Percentiles rank a stretch among this genome's conserved stretches.
phyloP scores from a whole-genome alignment of 75 land plant species.

The Cryptomeria japonica region DNA sequence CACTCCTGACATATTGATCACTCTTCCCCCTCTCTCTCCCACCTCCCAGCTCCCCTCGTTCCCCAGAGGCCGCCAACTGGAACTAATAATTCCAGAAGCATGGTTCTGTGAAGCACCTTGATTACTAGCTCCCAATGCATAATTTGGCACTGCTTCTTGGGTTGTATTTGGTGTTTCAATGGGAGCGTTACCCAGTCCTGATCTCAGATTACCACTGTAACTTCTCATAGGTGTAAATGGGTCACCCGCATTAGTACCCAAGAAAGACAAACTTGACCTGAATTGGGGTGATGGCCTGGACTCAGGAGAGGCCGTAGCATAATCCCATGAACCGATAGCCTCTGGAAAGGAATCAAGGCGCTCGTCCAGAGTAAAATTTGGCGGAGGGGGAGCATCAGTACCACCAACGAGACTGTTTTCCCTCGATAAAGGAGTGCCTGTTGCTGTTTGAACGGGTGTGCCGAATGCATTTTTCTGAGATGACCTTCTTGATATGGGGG shows the following conservation, averaged over 20 bases:
- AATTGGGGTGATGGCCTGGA: conserved; percentile 9
- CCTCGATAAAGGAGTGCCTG: conserved; percentile 77
- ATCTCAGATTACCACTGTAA: background rate
- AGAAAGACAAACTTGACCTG: background rate
- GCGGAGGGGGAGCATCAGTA: conserved; percentile 89
- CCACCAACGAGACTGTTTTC: conserved; percentile 42
- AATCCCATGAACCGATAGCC: conserved; percentile 15
- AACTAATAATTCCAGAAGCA: conserved; percentile 14
- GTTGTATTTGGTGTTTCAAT: background rate
- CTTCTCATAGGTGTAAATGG: background rate
- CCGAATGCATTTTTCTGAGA: conserved; percentile 31
- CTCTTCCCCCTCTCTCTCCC: conserved; percentile 40
- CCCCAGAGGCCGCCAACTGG: conserved; percentile 67
- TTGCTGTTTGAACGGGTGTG: conserved; percentile 60
- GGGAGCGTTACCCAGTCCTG: background rate
- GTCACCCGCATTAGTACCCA: background rate
- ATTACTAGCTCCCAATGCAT: background rate
- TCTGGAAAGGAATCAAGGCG: conserved; percentile 64
- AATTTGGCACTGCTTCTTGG: background rate
- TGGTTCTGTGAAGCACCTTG: conserved; percentile 21
- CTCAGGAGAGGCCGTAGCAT: conserved; percentile 32
- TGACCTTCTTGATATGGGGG: conserved; percentile 41
- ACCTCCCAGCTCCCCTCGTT: conserved; percentile 17
- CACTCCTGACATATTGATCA: conserved; percentile 68
- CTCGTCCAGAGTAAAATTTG: conserved; percentile 83